Conservation (phyloP, 345 rosid species). For the Pugionium cornutum region DNA sequence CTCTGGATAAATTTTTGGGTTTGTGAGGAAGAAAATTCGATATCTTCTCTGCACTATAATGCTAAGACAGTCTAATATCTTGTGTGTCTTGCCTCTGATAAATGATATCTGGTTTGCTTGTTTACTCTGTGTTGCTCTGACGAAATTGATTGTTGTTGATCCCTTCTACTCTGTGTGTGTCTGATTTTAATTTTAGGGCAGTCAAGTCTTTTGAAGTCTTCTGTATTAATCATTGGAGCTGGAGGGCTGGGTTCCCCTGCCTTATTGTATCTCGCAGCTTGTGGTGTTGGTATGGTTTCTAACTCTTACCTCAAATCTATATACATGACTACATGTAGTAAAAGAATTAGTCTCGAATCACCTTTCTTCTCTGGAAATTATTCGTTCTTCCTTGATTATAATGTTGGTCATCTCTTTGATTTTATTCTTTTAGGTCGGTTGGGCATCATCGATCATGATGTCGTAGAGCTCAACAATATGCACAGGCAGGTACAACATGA, state of each 20-base stretch:
- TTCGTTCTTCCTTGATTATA: neutral
- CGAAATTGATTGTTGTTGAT: neutral
- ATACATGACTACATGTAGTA: neutral
- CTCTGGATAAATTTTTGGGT: neutral
- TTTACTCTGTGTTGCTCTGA: neutral
- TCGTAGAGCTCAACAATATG: conserved; percentile 95
- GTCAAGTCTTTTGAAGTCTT: conserved; percentile 74
- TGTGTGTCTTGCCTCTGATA: neutral
- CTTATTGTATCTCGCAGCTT: conserved; percentile 82
- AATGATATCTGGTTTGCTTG: neutral
- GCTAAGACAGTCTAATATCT: neutral
- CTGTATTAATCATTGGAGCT: conserved; percentile 85
- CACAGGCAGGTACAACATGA: conserved; percentile 79
- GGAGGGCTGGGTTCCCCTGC: conserved; percentile 97
- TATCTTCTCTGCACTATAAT: neutral
- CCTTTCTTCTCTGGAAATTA: neutral
- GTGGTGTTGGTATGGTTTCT: conserved; percentile 69
- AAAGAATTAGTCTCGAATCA: neutral
- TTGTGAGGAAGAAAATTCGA: neutral
- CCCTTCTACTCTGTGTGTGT: conserved; percentile 5
- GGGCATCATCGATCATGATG: conserved; percentile 94
- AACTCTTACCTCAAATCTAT: conserved; percentile 14
- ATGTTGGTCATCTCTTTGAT: conserved; percentile 1
- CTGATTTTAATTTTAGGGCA: conserved; percentile 56
- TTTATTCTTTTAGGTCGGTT: conserved; percentile 56